These are phyloP conservation scores for Nicotiana sylvestris DNA, from an alignment of 257 asterid species.

Conservation along the genomic window DNA sequence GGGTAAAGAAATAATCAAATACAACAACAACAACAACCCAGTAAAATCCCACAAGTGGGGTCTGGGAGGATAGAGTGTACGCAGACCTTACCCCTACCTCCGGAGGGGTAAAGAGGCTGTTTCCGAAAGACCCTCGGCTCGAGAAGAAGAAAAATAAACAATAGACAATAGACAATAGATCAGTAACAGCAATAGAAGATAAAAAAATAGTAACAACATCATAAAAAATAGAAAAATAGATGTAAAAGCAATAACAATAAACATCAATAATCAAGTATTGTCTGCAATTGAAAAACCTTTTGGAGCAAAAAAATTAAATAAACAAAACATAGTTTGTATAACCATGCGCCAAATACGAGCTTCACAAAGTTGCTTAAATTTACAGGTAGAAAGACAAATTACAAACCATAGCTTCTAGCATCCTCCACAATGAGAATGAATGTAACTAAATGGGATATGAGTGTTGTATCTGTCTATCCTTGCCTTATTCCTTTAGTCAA, in stretches of 20 bases:
- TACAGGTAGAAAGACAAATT: slow-evolving; percentile 3
- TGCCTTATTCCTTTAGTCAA: neutral
- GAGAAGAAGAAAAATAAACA: too few relatives aligned
- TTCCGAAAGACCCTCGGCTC: too few relatives aligned
- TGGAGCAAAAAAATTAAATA: neutral
- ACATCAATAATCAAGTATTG: neutral
- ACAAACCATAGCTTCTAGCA: neutral
- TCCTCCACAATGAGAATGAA: slow-evolving; percentile 1
- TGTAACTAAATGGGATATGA: neutral
- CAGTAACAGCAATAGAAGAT: too few relatives aligned
- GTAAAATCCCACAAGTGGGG: too few relatives aligned
- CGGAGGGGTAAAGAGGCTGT: too few relatives aligned
- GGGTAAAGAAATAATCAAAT: neutral
- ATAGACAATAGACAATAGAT: too few relatives aligned
- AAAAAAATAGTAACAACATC: too few relatives aligned
- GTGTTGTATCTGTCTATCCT: neutral
- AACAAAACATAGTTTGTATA: slow-evolving; percentile 2
- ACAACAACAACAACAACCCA: too few relatives aligned
- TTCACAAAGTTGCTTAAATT: neutral
- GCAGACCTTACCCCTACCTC: too few relatives aligned
- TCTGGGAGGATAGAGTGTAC: too few relatives aligned
- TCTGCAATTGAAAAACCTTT: neutral
- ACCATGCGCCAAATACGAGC: neutral
- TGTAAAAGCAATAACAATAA: too few relatives aligned
- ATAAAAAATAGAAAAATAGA: too few relatives aligned